Evolutionary conservation across 257 asterid species (phyloP).

Genomic region (Cinchona pubescens): DNA sequence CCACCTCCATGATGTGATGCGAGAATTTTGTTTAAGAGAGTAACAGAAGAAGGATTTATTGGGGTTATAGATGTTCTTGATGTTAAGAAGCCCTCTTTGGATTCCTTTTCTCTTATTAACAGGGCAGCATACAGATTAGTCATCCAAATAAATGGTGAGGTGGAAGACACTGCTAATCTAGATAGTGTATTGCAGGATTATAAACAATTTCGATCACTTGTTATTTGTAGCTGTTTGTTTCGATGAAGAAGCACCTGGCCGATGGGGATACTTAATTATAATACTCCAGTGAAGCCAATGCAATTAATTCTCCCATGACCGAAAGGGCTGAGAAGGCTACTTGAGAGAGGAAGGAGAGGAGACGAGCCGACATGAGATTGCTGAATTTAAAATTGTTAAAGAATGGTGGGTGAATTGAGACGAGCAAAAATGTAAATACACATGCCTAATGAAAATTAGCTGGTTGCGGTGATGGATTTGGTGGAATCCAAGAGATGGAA

Average conservation of each 20-base stretch:
- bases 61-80: neutral
- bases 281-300: too few relatives aligned
- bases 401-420: too few relatives aligned
- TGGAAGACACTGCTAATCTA: neutral
- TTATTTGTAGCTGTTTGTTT: neutral
- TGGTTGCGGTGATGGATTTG: too few relatives aligned
- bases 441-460: too few relatives aligned
- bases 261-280: neutral
- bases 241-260: neutral
- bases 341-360: too few relatives aligned
- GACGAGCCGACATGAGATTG: too few relatives aligned
- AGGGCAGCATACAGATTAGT: neutral
- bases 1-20: constrained; percentile 28
- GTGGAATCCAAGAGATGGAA: too few relatives aligned
- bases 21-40: constrained; percentile 23
- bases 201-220: constrained; percentile 3
- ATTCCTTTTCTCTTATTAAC: neutral
- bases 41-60: constrained; percentile 10
- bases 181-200: neutral
- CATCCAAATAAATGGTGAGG: neutral
- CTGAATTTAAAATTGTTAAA: too few relatives aligned
- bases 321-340: too few relatives aligned
- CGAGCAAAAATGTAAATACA: too few relatives aligned
- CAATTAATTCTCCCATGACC: too few relatives aligned
- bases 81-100: neutral